Evolutionary conservation across 2,329 filamentous ascomycete species (phyloP), one percentile per base, ranked within the genome.

Genomic region (Fusarium penzigii): DNA sequence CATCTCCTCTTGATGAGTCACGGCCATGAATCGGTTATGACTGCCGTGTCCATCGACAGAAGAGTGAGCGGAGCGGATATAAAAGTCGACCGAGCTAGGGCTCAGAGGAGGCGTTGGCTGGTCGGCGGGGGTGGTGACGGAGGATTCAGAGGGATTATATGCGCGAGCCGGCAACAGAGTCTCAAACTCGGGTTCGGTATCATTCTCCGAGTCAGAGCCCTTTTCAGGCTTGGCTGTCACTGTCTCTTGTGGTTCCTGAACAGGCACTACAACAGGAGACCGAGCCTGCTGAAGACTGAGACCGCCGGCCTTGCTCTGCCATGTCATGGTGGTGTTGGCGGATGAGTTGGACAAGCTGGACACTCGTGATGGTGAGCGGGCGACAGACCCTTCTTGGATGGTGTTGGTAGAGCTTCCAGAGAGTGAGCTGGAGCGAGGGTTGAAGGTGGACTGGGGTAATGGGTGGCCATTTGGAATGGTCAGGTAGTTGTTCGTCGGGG

Each of bases 1-100:
- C 74, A 83, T 78, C 65, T 84, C 79, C 54, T 85, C 82, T 55
- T 84, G 80, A 5, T 72, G 75, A 0, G 81, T 84, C 16, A 85
- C 80, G 1, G 80, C 78, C 77, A 84, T 83, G 49, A 83, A 71
- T 2, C 81, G 76, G 29, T 69, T 68, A 34, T 70, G 66, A 29
- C 62, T 58, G 16, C 55, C 63, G 10, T 63, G 57, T 2, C 59
- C 61, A 40, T 73, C 68, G 9, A 72, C 63, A 0, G 75, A 75
- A 3, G 73, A 74, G 11, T 66, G 67, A 0, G 67, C 65, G 1
- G 72, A 70, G 36, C 74, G 72, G 14, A 77, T 68, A 53, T 74
- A 78, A 45, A 78, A 78, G 48, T 83, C 79, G 5, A 78, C 68
- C 7, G 78, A 82, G 2, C 72, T 74, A 0, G 81, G 81, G 29